Evolutionary conservation across 768 basidiomycete genomes (phyloP).

Genomic region (Mycena indigotica): DNA sequence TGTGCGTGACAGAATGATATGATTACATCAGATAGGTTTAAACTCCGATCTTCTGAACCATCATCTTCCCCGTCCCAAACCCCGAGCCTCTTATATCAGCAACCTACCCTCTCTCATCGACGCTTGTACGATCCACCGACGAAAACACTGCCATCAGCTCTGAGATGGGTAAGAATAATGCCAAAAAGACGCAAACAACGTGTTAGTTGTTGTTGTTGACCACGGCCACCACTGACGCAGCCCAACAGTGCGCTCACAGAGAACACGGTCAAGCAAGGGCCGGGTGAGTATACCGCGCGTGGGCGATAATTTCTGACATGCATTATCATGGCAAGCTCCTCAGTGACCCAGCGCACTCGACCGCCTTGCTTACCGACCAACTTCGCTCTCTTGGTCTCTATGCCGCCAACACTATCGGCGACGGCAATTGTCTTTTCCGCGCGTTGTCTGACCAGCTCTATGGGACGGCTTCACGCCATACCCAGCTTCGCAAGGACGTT

Average conservation of each 20-base stretch:
- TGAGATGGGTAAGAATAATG: constrained; percentile 1
- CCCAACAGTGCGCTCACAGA: constrained; percentile 55
- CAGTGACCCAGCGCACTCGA: constrained; percentile 65
- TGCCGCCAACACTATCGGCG: constrained; percentile 82
- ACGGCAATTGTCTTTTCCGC: constrained; percentile 94
- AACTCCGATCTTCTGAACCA: background rate
- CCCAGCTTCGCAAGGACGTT: constrained; percentile 68
- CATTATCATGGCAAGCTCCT: constrained; percentile 37
- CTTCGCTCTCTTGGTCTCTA: constrained; percentile 80
- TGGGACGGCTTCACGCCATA: constrained; percentile 71
- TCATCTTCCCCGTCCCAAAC: background rate
- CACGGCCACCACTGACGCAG: background rate
- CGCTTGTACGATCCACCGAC: background rate
- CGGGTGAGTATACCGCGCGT: constrained; percentile 44
- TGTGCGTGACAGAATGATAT: background rate
- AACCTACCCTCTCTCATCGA: background rate
- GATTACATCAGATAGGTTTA: background rate
- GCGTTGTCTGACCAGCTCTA: constrained; percentile 87
- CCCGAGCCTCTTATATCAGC: background rate
- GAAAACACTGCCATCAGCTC: background rate
- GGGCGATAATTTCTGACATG: constrained; percentile 21
- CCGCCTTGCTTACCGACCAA: constrained; percentile 68
- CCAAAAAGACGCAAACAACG: background rate
- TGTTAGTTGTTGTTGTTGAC: constrained; percentile 32
- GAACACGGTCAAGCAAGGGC: constrained; percentile 59